phyloP scores from a whole-genome alignment of 257 asterid species.

The Paulownia fortunei region DNA sequence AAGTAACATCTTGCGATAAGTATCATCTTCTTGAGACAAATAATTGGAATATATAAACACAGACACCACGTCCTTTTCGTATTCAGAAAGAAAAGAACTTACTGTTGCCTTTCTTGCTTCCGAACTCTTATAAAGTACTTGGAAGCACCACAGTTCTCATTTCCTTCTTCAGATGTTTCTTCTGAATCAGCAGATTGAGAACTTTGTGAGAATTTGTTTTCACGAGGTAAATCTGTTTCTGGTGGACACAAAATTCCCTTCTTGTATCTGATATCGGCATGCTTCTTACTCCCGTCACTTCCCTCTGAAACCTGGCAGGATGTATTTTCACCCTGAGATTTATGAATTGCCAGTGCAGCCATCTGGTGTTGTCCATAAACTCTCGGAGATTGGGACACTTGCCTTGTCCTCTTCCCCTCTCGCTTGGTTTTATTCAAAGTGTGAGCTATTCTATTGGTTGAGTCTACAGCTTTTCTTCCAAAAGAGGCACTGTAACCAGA shows the following conservation, averaged over 20 bases:
- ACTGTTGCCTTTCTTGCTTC: slow-evolving; percentile 46
- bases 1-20: slow-evolving; percentile 7
- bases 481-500: slow-evolving; percentile 31
- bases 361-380: slow-evolving; percentile 31
- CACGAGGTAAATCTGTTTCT: slow-evolving; percentile 36
- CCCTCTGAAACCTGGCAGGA: slow-evolving; percentile 27
- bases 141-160: slow-evolving; percentile 45
- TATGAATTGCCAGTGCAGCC: slow-evolving; percentile 29
- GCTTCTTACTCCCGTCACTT: slow-evolving; percentile 27
- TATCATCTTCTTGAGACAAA: slow-evolving; percentile 23
- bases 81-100: slow-evolving; percentile 38
- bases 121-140: slow-evolving; percentile 42
- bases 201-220: slow-evolving; percentile 24
- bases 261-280: slow-evolving; percentile 21
- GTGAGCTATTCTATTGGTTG: slow-evolving; percentile 26
- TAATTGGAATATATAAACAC: slow-evolving; percentile 5
- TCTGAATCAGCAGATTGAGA: slow-evolving; percentile 38
- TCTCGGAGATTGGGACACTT: slow-evolving; percentile 35
- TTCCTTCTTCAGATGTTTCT: slow-evolving; percentile 57
- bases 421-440: slow-evolving; percentile 22
- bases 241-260: slow-evolving; percentile 33
- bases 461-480: slow-evolving; percentile 31
- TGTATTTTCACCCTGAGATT: slow-evolving; percentile 32
- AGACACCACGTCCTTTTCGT: neutral
- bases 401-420: slow-evolving; percentile 33